Percentiles rank a stretch among this genome's conserved stretches.
Conservation (phyloP, 768 basidiomycete genomes). For the Rhizopogon vesiculosus region DNA sequence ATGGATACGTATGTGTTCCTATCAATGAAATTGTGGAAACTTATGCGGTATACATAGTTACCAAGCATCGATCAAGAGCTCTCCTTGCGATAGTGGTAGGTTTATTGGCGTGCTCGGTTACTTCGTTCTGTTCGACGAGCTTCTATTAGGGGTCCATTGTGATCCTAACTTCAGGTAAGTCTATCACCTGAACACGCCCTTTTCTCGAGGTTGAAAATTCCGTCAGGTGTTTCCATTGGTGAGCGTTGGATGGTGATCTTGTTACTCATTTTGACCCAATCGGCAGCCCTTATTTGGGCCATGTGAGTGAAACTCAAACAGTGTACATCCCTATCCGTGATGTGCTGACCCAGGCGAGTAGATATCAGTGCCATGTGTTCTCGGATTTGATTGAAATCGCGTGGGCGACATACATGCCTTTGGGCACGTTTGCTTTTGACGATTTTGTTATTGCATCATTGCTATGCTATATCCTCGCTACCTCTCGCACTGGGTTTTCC, state of each 20-base stretch:
- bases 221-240: background rate
- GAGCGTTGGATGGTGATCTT: too few species aligned
- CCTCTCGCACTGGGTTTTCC: background rate
- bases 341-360: background rate
- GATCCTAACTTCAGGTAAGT: background rate
- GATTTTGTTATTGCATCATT: background rate
- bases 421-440: background rate
- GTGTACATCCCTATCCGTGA: background rate
- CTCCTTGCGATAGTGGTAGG: background rate
- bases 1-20: slow-evolving; percentile 1
- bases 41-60: background rate
- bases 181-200: background rate
- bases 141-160: background rate
- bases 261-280: background rate
- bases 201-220: background rate
- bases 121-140: background rate
- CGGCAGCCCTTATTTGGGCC: background rate
- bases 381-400: background rate
- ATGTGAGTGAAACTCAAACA: background rate
- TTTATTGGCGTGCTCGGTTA: background rate
- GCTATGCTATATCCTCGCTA: slow-evolving; percentile 1
- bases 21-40: background rate
- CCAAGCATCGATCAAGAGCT: background rate
- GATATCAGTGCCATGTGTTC: background rate
- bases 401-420: background rate